Conservation (phyloP, 257 asterid species). For the Solanum megistacrolobum region DNA sequence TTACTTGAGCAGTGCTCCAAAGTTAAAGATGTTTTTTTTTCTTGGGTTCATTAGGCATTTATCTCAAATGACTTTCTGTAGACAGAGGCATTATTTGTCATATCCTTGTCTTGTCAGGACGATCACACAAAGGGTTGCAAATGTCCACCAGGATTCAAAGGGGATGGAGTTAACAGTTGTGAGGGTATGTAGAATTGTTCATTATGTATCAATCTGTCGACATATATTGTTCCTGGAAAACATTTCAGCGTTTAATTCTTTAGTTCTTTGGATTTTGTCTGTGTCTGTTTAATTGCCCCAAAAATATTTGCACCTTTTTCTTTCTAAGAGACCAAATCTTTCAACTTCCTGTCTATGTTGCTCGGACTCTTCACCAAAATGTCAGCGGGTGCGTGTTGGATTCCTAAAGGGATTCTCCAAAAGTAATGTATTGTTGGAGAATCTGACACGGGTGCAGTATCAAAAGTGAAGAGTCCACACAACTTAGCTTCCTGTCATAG, state of each 20-base stretch:
- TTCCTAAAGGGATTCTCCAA: neutral
- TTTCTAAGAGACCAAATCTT: neutral
- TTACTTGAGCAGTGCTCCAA: neutral
- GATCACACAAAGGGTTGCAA: conserved; percentile 79
- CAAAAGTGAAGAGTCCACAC: neutral
- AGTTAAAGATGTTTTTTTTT: neutral
- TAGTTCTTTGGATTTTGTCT: neutral
- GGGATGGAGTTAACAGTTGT: conserved; percentile 75
- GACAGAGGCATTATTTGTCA: neutral
- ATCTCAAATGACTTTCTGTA: neutral
- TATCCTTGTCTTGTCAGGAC: conserved; percentile 37
- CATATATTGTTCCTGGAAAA: neutral
- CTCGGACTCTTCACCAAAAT: neutral
- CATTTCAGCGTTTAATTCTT: neutral
- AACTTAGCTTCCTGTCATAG: neutral
- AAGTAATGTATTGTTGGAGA: neutral
- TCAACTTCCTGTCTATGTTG: neutral
- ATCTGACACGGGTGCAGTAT: neutral
- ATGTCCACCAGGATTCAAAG: conserved; percentile 92
- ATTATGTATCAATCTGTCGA: neutral
- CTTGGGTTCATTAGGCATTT: neutral
- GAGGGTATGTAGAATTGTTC: conserved; percentile 48
- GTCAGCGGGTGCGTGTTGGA: neutral
- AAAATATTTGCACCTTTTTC: neutral
- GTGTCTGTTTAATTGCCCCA: neutral